Base-by-base conservation (phyloP, 345 rosid genomes). In the Acer saccharum region DNA sequence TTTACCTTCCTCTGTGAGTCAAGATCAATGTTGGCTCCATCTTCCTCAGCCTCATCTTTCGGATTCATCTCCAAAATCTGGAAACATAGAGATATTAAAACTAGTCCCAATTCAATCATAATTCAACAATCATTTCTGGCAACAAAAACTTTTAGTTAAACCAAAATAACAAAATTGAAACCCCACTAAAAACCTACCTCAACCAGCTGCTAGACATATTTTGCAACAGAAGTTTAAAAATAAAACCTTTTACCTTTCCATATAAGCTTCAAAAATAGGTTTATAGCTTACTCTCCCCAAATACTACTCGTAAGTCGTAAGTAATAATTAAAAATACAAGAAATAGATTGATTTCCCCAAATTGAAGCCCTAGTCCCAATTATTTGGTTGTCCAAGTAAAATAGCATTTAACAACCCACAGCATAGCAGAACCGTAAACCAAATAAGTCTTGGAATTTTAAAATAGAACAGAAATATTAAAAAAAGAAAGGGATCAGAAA, bases 41-140 rank as follows among this genome's bases (percentile, higher is more conserved):
- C 99, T 82, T 97, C 99, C 86, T 97, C 99, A 27, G 95, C 98
- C 77, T 94, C 99, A 21, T 94, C 98, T 68, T 94, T 98, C 0
- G 98, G 99, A 76, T 93, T 97, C 98, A 94, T 97, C 81, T 97
- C 98, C 84, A 97, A 78, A 64, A 97, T 97, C 99, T 97, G 78
- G 65, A 75, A 66, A 65, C 73, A 63, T 12, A 0, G 63, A 1
- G 64, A 20, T 57, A 4, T 35, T 50, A 60, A 43, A 14, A 13
- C 32, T 57, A n/a, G 65, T 20, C 35, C 23, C 32, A 23, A 57
- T 58, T 8, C 6, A 58, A 23, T 14, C 27, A 58, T 41, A 58
- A 71, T 57, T 72, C 52, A 11, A 57, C 66, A 6, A 29, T 72
- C 50, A 32, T 60, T 17, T 16, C 65, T 62, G 6, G 11, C 29